Base-by-base conservation (phyloP, 1,284 basidiomycete species). In the Schizophyllum amplum region DNA sequence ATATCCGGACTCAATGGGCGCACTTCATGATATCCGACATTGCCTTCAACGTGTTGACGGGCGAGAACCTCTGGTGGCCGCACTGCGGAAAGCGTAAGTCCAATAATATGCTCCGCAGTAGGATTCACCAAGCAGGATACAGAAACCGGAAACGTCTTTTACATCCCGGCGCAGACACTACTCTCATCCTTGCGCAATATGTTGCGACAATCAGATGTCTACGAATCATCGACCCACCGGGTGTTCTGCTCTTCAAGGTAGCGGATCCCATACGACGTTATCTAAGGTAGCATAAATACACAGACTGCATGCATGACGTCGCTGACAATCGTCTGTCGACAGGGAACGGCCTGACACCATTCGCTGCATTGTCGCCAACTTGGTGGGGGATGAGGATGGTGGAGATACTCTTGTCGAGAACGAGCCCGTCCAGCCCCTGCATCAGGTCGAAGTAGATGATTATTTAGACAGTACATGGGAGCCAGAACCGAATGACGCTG, bases 121-220 rank as follows among this genome's bases (percentile, higher is more conserved):
- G 7, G 11, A 53, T 48, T 22, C 25, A 50, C 5, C 13, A n/a
- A 50, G 24, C 26, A 23, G 50, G 51, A 50, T 57, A 27, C 54
- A 94, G 92, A 24, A 93, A 92, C 64, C 80, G 82, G 54, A 90
- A 86, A 66, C 89, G 96, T 3, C 79, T 99, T 0, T 82, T 99
- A 13, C 96, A 99, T 68, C 97, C 97, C 0, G 97, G 95, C 7
- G 94, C 94, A 1, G 94, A 95, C 62, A 99, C 97, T 0, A 90
- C 90, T 64, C 84, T 93, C 62, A 95, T 99, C 60, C 77, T 99
- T 21, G 77, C 84, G 1, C 89, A 93, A 78, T 99, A 99, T 69
- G 92, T 98, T n/a, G 86, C 89, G 1, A 94, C 93, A 1, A 98
- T 99, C 66, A 87, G 90, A 61, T 94, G 92, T 65, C 73, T 99